Evolutionary conservation across 805 yeast species (phyloP), one percentile per base, ranked within the genome.

Genomic region (Metschnikowia reukaufii): DNA sequence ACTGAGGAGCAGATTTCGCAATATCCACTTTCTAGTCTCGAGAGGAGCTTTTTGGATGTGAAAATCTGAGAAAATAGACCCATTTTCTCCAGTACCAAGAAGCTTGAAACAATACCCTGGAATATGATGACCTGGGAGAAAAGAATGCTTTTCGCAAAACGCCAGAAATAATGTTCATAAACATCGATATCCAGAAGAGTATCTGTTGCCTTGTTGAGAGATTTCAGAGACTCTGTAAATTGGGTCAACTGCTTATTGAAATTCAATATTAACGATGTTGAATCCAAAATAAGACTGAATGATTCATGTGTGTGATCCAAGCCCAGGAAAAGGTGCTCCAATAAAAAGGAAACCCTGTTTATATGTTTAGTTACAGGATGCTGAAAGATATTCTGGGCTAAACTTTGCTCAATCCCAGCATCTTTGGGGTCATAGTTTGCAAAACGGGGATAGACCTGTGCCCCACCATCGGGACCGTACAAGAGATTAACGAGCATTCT

Each of bases 101-200:
- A 67, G 41, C 73, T 58, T 0, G 78, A 59, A 6, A 73, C 55
- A 13, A 76, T 62, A 4, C 81, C 81, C 52, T 80, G 83, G 48
- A 76, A 74, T 12, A 81, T 68, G 9, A 81, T 64, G 8, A 80
- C 67, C 32, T 76, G 62, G 1, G 81, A 63, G 54, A 81, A 82
- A 15, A 80, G 61, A 8, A 74, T 48, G 21, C 62, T 64, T 48
- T 76, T 76, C 59, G 70, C 50, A 5, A 67, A 57, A 21, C 61
- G 56, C 80, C 78, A 74, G 31, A 61, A 64, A 21, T 60, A 62
- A 15, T 58, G 58, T 13, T 53, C 51, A 16, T 55, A 50, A 5
- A 31, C 34, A 16, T 48, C 42, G 42, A 54, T 60, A 4, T 42
- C 51, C 7, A 9, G 4, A 5, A 37, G 33, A 4, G n/a, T 8